Conservation (phyloP, 2,329 filamentous ascomycete genomes). For the Aspergillus tamarii region DNA sequence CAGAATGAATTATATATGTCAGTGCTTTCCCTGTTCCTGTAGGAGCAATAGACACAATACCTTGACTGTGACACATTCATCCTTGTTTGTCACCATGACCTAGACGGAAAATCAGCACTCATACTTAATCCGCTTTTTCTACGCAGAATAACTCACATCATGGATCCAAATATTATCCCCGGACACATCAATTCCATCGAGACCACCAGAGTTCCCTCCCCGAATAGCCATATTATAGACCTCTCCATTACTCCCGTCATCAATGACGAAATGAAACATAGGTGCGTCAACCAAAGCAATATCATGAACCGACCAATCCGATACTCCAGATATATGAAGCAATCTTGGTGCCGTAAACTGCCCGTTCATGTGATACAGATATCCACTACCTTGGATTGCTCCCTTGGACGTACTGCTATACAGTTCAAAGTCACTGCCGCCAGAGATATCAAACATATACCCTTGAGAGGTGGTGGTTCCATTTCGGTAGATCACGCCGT, state of each 20-base stretch:
- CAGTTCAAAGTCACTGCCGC: slow-evolving; percentile 54
- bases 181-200: slow-evolving; percentile 62
- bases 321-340: slow-evolving; percentile 34
- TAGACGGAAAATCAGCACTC: slow-evolving; percentile 4
- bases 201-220: slow-evolving; percentile 54
- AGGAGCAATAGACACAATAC: slow-evolving; percentile 20
- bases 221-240: slow-evolving; percentile 61
- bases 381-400: slow-evolving; percentile 58
- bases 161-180: slow-evolving; percentile 61
- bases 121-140: background rate
- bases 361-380: slow-evolving; percentile 48
- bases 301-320: slow-evolving; percentile 55
- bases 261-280: slow-evolving; percentile 55
- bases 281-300: slow-evolving; percentile 54
- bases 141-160: slow-evolving; percentile 41
- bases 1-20: background rate
- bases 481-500: slow-evolving; percentile 58
- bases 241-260: slow-evolving; percentile 56
- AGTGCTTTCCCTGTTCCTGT: too few relatives aligned
- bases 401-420: slow-evolving; percentile 57
- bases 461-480: slow-evolving; percentile 58
- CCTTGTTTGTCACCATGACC: slow-evolving; percentile 64
- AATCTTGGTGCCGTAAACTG: too few relatives aligned
- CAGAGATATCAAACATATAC: slow-evolving; percentile 32
- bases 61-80: slow-evolving; percentile 64